Evolutionary conservation across 2,329 filamentous ascomycete genomes (phyloP).

Genomic region (Xylariomycetidae sp.): DNA sequence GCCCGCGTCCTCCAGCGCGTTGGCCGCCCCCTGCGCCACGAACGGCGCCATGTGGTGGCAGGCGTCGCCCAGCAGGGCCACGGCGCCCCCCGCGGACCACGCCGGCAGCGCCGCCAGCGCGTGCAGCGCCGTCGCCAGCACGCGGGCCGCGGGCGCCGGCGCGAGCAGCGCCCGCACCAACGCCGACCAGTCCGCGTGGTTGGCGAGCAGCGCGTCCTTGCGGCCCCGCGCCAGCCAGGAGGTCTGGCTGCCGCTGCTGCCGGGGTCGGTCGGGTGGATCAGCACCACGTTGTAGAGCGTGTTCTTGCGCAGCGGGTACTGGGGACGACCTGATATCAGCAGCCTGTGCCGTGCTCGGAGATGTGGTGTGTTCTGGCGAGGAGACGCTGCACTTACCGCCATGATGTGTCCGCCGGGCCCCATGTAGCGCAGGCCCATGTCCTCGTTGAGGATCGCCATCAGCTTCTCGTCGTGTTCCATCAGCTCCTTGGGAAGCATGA

Average conservation of each 20-base stretch:
- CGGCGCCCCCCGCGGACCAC: slow-evolving; percentile 49
- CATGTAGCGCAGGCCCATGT: slow-evolving; percentile 57
- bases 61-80: slow-evolving; percentile 52
- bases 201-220: slow-evolving; percentile 53
- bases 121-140: slow-evolving; percentile 28
- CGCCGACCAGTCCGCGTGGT: slow-evolving; percentile 56
- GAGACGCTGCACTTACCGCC: too few relatives aligned
- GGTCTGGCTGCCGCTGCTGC: slow-evolving; percentile 39
- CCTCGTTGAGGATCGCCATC: slow-evolving; percentile 47
- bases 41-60: slow-evolving; percentile 60
- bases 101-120: slow-evolving; percentile 54
- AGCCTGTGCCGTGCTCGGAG: slow-evolving; percentile 45
- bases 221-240: slow-evolving; percentile 59
- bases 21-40: slow-evolving; percentile 57
- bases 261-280: slow-evolving; percentile 54
- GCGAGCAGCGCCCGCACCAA: slow-evolving; percentile 54
- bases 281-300: slow-evolving; percentile 62
- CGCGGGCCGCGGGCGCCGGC: slow-evolving; percentile 43
- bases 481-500: slow-evolving; percentile 42
- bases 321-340: too few relatives aligned
- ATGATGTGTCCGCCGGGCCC: slow-evolving; percentile 54
- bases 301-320: slow-evolving; percentile 58
- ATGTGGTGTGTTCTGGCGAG: slow-evolving; percentile 1
- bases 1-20: slow-evolving; percentile 53
- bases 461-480: slow-evolving; percentile 43